A percentile compares a stretch with the other conserved stretches of the same genome.
These are phyloP conservation scores for Neospermospora avenae DNA, from an alignment of 2,329 filamentous ascomycete genomes.

Conservation along the genomic window DNA sequence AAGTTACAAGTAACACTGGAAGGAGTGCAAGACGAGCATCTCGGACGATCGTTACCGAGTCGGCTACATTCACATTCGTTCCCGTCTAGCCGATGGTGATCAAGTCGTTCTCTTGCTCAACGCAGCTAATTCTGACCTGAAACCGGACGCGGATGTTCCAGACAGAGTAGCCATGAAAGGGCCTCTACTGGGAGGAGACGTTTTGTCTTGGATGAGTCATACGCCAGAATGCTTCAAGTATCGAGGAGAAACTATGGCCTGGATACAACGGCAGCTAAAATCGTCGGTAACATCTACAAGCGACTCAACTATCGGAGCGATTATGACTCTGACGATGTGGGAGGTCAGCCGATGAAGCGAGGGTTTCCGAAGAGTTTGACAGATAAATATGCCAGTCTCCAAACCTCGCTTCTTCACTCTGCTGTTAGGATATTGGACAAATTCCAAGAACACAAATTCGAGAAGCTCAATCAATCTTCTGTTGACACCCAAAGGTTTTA, in stretches of 20 bases:
- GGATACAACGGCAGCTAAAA: neutral
- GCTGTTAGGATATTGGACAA: too few relatives aligned
- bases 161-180: neutral
- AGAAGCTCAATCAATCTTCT: neutral
- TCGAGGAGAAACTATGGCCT: neutral
- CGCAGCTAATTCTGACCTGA: too few relatives aligned
- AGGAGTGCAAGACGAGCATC: too few relatives aligned
- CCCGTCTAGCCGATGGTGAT: too few relatives aligned
- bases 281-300: neutral
- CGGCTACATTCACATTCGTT: too few relatives aligned
- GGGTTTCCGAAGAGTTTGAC: too few relatives aligned
- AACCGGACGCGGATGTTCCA: neutral
- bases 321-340: constrained; percentile 7
- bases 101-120: too few relatives aligned
- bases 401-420: too few relatives aligned
- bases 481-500: neutral
- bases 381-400: too few relatives aligned
- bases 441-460: neutral
- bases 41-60: too few relatives aligned
- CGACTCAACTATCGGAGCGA: neutral
- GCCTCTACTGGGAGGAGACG: neutral
- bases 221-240: constrained; percentile 3
- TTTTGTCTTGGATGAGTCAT: constrained; percentile 1
- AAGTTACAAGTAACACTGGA: too few relatives aligned
- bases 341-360: too few relatives aligned